Evolutionary conservation across 306 rosid species (phyloP), one percentile per base, ranked within the genome.

Genomic region (Prunus dulcis): DNA sequence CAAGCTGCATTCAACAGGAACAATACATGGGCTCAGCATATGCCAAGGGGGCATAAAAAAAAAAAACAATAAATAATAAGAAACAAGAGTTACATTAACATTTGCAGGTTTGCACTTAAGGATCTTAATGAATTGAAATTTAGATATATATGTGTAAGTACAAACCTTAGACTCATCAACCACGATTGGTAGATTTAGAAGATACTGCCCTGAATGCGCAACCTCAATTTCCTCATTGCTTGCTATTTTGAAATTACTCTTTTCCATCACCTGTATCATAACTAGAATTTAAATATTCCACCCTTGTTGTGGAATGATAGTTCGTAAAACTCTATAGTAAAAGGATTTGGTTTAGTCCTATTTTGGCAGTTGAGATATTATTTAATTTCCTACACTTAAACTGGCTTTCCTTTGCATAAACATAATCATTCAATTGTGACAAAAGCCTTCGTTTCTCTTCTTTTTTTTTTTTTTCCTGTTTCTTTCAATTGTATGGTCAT

Each of bases 111-210:
- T 18, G 10, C 13, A 72, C 18, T 72, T 57, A 19, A 1, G 27
- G 43, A 32, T 5, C 64, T 71, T 10, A 23, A 30, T 72, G 13
- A 28, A 49, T 13, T n/a, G 69, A 76, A 32, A 69, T 13, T 45
- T 12, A 19, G 18, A 8, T n/a, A 52, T 22, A 60, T 46, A 30
- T 22, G 32, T 53, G 38, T 13, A 56, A 41, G 69, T 9, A 77
- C 89, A 80, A 84, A 95, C 98, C 96, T 92, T 95, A 76, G 96
- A 85, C 38, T 92, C 97, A 78, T 95, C 97, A 67, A 96, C 99
- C 41, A 78, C 74, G 53, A 96, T 96, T 75, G 99, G 96, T 87
- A 96, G 99, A 88, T 96, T 91, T 47, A 96, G 87, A 83, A 88
- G 99, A 87, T 91, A 92, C 88, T 96, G 96, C 80, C 93, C 99